phyloP scores from a whole-genome alignment of 1,284 basidiomycete species.

The Ganoderma boninense region DNA sequence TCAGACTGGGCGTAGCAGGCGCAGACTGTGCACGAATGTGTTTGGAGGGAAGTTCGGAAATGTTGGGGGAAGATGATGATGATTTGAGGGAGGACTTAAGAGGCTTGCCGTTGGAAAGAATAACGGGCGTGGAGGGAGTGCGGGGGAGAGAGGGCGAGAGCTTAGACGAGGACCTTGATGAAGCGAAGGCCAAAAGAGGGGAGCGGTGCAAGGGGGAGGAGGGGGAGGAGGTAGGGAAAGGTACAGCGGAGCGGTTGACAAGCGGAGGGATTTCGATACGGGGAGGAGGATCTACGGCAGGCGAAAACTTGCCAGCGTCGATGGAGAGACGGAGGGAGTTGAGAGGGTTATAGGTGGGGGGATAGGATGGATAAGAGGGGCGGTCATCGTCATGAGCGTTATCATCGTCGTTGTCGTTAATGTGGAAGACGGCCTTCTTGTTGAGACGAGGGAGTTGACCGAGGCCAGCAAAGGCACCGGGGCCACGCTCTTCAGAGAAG shows the following conservation, averaged over 20 bases:
- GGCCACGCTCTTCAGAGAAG: constrained; percentile 56
- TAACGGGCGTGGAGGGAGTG: constrained; percentile 45
- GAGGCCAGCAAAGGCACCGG: constrained; percentile 62
- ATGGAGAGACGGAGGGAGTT: constrained; percentile 38
- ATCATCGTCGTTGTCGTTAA: constrained; percentile 44
- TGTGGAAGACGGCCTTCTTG: constrained; percentile 46
- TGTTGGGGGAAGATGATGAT: constrained; percentile 62
- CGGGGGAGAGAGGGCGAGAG: constrained; percentile 38
- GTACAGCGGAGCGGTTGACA: constrained; percentile 34
- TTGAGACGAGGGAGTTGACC: constrained; percentile 54
- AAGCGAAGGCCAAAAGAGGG: constrained; percentile 33
- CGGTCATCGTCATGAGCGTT: constrained; percentile 33
- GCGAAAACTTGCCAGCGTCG: constrained; percentile 44
- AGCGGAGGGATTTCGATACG: constrained; percentile 38
- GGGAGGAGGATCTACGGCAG: constrained; percentile 36
- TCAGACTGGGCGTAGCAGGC: constrained; percentile 76
- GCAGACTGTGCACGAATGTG: constrained; percentile 65
- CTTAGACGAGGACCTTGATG: constrained; percentile 27
- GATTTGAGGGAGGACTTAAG: constrained; percentile 91
- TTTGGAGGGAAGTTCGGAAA: constrained; percentile 54
- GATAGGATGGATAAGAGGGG: constrained; percentile 29
- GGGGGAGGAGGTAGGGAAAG: constrained; percentile 45
- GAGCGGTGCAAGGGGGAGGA: constrained; percentile 29
- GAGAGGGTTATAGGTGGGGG: constrained; percentile 26
- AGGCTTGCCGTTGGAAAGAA: constrained; percentile 88